A percentile compares a stretch with the other conserved stretches of the same genome.
phyloP scores from a whole-genome alignment of 768 basidiomycete species.

The Tulasnella sp. region DNA sequence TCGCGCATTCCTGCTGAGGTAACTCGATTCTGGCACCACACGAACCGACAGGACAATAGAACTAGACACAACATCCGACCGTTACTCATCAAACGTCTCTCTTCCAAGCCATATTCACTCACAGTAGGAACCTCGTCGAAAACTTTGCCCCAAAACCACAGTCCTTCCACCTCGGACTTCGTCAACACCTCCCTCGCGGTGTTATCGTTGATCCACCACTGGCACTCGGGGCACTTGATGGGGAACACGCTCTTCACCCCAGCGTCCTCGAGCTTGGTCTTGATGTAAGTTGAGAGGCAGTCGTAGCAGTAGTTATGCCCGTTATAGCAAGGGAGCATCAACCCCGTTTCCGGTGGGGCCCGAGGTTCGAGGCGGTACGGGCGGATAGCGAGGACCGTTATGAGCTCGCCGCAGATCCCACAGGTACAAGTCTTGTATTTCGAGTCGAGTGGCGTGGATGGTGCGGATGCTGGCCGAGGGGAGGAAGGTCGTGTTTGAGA shows the following conservation, averaged over 20 bases:
- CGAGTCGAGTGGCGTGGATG: not conserved
- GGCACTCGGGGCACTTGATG: slow-evolving; percentile 3
- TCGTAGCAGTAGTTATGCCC: not conserved
- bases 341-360: not conserved
- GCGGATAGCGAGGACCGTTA: not conserved
- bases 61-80: not conserved
- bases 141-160: not conserved
- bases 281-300: not conserved
- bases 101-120: not conserved
- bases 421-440: not conserved
- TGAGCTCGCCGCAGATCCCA: not conserved
- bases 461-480: not conserved
- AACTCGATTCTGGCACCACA: not conserved
- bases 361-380: not conserved
- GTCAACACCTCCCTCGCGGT: not conserved
- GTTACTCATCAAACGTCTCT: not conserved
- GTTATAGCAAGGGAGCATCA: not conserved
- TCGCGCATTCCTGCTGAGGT: not conserved
- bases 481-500: not conserved
- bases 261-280: not conserved
- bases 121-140: not conserved
- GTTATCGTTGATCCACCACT: not conserved
- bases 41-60: not conserved
- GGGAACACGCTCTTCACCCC: not conserved
- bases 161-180: not conserved